phyloP scores from a whole-genome alignment of 208 protist species.

The Wallacemonas rigidus region DNA sequence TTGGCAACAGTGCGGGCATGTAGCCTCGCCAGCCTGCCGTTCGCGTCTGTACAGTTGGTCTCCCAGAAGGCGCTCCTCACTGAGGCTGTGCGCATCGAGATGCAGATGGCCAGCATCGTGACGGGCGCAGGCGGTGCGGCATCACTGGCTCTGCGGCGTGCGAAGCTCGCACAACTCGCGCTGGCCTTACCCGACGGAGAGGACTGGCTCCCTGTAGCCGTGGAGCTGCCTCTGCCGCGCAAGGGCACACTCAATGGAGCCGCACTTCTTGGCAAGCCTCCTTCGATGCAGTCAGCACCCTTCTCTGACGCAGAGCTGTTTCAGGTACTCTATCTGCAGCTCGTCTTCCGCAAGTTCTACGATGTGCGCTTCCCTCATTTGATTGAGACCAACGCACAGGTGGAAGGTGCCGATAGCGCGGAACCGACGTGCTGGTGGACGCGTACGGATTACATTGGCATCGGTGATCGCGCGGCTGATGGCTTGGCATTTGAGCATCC shows the following conservation, averaged over 20 bases:
- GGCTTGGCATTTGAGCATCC: slow-evolving; percentile 73
- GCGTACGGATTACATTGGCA: slow-evolving; percentile 56
- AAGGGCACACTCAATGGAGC: slow-evolving; percentile 28
- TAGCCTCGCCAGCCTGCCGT: slow-evolving; percentile 45
- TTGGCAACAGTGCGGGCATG: slow-evolving; percentile 53
- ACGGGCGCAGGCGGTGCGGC: not conserved
- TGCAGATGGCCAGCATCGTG: slow-evolving; percentile 20
- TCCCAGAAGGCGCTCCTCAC: slow-evolving; percentile 25
- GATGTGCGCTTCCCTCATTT: slow-evolving; percentile 60
- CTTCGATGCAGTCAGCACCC: slow-evolving; percentile 50
- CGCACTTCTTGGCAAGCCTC: not conserved
- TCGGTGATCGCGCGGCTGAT: slow-evolving; percentile 30
- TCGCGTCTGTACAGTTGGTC: slow-evolving; percentile 50
- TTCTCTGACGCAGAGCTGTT: slow-evolving; percentile 87
- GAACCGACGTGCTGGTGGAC: not conserved
- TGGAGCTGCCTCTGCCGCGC: slow-evolving; percentile 30
- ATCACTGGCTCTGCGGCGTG: slow-evolving; percentile 4
- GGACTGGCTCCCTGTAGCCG: slow-evolving; percentile 28
- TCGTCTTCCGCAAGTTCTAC: slow-evolving; percentile 76
- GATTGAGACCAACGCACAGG: slow-evolving; percentile 31
- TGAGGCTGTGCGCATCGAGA: slow-evolving; percentile 34
- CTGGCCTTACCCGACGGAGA: not conserved
- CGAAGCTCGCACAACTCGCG: slow-evolving; percentile 13
- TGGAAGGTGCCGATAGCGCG: not conserved
- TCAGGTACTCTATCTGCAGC: slow-evolving; percentile 84